These are phyloP conservation scores for Ogataea chonburiensis DNA, from an alignment of 805 yeast species.

Conservation along the genomic window DNA sequence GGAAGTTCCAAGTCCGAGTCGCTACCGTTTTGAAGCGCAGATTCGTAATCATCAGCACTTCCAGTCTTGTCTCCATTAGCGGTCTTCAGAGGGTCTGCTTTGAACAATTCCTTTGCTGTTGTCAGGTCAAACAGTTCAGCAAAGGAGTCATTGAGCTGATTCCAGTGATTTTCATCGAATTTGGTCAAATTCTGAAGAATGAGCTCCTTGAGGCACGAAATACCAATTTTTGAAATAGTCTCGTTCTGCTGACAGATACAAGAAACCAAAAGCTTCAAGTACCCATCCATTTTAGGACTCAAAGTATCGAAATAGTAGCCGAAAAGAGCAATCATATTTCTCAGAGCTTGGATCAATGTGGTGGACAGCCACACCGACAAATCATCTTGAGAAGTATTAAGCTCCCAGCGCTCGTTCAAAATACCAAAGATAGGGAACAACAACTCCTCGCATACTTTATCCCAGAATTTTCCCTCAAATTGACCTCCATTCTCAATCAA, in stretches of 20 bases:
- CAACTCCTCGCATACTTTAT: conserved; percentile 68
- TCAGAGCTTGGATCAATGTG: conserved; percentile 90
- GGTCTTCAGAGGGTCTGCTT: conserved; percentile 47
- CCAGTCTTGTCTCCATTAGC: conserved; percentile 23
- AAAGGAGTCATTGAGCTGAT: conserved; percentile 61
- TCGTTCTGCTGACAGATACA: conserved; percentile 97
- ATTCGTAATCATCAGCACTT: conserved; percentile 23
- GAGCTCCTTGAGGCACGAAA: conserved; percentile 80
- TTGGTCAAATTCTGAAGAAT: conserved; percentile 70
- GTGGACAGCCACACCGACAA: conserved; percentile 95
- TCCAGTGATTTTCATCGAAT: conserved; percentile 74
- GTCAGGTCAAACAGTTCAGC: conserved; percentile 72
- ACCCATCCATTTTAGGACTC: conserved; percentile 72
- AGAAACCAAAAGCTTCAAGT: conserved; percentile 70
- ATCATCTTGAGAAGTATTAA: conserved; percentile 74
- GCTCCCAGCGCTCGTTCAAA: conserved; percentile 71
- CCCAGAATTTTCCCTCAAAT: conserved; percentile 81
- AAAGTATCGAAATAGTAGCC: conserved; percentile 78
- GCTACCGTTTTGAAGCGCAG: conserved; percentile 11
- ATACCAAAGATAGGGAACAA: conserved; percentile 89
- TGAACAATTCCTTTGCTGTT: conserved; percentile 82
- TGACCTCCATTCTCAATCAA: conserved; percentile 75
- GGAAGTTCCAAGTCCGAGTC: conserved; percentile 23
- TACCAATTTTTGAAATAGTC: conserved; percentile 92
- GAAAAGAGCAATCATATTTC: conserved; percentile 81